Conservation (phyloP, 164 flowering plant species). For the Macadamia integrifolia region DNA sequence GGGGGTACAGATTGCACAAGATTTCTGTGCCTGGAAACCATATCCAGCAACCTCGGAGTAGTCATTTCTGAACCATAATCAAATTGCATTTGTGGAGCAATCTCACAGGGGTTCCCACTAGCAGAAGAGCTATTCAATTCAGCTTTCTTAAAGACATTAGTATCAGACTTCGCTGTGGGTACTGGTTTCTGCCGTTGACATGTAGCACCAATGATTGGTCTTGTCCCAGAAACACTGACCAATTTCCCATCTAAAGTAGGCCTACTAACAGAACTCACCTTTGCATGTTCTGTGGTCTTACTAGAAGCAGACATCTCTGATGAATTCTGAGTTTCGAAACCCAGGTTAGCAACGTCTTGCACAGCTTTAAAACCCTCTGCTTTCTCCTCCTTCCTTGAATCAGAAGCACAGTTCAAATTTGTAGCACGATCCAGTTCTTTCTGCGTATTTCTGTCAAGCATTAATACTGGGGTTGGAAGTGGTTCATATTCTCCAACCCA, state of each 20-base stretch:
- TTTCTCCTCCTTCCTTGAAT: constrained; percentile 26
- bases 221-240: constrained; percentile 24
- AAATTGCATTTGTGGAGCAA: constrained; percentile 27
- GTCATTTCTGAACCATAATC: constrained; percentile 27
- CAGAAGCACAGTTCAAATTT: constrained; percentile 15
- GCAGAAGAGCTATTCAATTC: constrained; percentile 33
- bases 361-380: constrained; percentile 2
- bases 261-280: constrained; percentile 20
- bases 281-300: constrained; percentile 18
- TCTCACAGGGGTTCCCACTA: constrained; percentile 21
- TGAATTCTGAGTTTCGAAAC: constrained; percentile 5
- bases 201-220: constrained; percentile 2
- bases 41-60: constrained; percentile 33
- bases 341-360: constrained; percentile 9
- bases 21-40: constrained; percentile 25
- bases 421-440: constrained; percentile 26
- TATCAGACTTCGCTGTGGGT: constrained; percentile 28
- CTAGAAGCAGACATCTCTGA: constrained; percentile 4
- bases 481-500: constrained; percentile 99
- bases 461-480: constrained; percentile 58
- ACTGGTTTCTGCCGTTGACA: constrained; percentile 28
- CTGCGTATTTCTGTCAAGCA: constrained; percentile 32
- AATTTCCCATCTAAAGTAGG: constrained; percentile 30
- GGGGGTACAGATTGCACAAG: constrained; percentile 29
- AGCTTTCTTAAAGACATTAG: constrained; percentile 31